These are phyloP conservation scores for Suhomyces bribrorum DNA, from an alignment of 1,139 yeast genomes.

Conservation along the genomic window DNA sequence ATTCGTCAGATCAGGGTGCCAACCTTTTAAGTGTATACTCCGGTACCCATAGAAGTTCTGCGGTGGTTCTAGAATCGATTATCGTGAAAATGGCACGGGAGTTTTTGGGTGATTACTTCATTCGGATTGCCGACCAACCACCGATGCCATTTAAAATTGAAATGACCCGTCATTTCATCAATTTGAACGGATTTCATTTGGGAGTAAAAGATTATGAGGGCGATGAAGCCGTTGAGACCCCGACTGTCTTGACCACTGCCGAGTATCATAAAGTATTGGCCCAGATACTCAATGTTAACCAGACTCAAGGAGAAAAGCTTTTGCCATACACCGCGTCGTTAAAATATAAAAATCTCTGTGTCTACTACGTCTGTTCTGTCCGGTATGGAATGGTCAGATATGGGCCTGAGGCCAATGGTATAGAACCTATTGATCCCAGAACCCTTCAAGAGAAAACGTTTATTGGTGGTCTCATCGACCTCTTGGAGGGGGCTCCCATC, in stretches of 20 bases:
- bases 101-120: constrained; percentile 13
- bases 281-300: constrained; percentile 1
- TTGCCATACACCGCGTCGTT: constrained; percentile 10
- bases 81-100: constrained; percentile 23
- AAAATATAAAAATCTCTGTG: constrained; percentile 14
- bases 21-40: constrained; percentile 30
- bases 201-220: neutral
- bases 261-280: constrained; percentile 1
- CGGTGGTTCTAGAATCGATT: constrained; percentile 23
- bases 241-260: constrained; percentile 1
- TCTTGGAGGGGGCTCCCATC: constrained; percentile 13
- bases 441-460: constrained; percentile 3
- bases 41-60: constrained; percentile 28
- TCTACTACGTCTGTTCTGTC: constrained; percentile 6
- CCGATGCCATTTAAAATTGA: constrained; percentile 6
- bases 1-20: constrained; percentile 19
- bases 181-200: constrained; percentile 12
- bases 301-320: neutral
- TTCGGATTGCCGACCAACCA: constrained; percentile 1
- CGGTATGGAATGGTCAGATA: neutral
- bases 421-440: constrained; percentile 1
- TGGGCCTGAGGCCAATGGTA: neutral
- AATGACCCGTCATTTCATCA: constrained; percentile 17
- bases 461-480: constrained; percentile 1
- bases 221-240: neutral